A percentile compares a stretch with the other conserved stretches of the same genome.
Evolutionary conservation across 2,329 filamentous ascomycete genomes (phyloP).

Genomic region (Didymella arachidicola): DNA sequence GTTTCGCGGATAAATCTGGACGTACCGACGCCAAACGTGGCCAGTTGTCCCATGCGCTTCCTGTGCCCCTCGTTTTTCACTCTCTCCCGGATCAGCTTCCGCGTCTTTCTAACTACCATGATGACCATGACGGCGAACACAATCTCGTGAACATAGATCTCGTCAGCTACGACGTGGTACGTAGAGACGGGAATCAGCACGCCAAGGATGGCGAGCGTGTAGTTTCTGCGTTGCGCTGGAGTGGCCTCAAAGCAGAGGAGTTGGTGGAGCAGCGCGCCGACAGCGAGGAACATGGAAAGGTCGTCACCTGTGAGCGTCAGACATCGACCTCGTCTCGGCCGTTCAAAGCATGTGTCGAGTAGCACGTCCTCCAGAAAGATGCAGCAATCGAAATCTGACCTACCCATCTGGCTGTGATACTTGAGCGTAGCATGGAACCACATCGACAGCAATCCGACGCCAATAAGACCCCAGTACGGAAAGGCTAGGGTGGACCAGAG

Average conservation of each 20-base stretch:
- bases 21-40: conserved; percentile 42
- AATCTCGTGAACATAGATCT: conserved; percentile 51
- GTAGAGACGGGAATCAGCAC: conserved; percentile 44
- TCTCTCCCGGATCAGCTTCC: conserved; percentile 38
- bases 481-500: conserved; percentile 45
- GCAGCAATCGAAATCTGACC: conserved; percentile 2
- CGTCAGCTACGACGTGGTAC: conserved; percentile 50
- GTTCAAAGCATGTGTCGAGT: neutral
- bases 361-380: neutral
- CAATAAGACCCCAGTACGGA: conserved; percentile 55
- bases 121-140: conserved; percentile 54
- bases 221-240: conserved; percentile 31
- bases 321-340: neutral
- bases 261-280: conserved; percentile 61
- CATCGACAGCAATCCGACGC: conserved; percentile 53
- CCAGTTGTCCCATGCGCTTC: conserved; percentile 36
- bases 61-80: conserved; percentile 34
- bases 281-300: conserved; percentile 65
- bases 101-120: conserved; percentile 45
- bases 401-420: conserved; percentile 58
- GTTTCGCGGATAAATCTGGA: neutral
- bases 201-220: conserved; percentile 39
- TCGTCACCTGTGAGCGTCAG: conserved; percentile 57
- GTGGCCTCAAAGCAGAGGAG: conserved; percentile 54
- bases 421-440: conserved; percentile 57